Percentiles rank a stretch among this genome's conserved stretches.
These are phyloP conservation scores for Powellomyces hirtus DNA, from an alignment of 192 early-diverging fungal species.

Conservation along the genomic window DNA sequence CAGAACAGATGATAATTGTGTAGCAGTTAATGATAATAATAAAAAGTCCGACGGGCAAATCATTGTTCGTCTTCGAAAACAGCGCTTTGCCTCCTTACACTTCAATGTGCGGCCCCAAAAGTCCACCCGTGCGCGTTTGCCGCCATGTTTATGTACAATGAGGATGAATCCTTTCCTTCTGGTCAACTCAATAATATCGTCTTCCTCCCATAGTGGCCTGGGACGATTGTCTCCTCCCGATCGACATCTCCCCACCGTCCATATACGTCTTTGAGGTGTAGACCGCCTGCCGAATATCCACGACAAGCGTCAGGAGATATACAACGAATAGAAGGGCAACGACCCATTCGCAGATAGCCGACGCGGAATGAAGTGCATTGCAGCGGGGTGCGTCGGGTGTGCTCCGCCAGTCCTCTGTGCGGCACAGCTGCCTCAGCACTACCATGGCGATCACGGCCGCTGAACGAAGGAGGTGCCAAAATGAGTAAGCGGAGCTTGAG, in stretches of 20 bases:
- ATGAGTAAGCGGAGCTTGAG: neutral
- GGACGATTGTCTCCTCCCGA: neutral
- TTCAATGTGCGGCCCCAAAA: too few relatives aligned
- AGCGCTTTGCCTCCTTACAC: too few relatives aligned
- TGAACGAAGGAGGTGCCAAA: neutral
- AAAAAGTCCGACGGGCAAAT: too few relatives aligned
- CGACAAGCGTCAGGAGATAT: conserved; percentile 10
- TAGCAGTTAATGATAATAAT: too few relatives aligned
- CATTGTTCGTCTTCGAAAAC: too few relatives aligned
- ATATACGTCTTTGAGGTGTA: neutral
- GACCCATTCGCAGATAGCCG: conserved; percentile 28
- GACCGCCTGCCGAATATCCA: conserved; percentile 6
- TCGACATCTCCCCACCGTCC: neutral
- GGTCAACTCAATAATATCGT: too few relatives aligned
- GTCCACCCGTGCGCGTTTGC: too few relatives aligned
- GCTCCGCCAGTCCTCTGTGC: neutral
- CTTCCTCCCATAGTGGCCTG: neutral
- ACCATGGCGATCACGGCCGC: conserved; percentile 22
- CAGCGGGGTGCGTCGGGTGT: neutral
- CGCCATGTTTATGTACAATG: too few relatives aligned
- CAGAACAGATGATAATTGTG: too few relatives aligned
- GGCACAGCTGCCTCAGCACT: conserved; percentile 21
- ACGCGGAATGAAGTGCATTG: conserved; percentile 11
- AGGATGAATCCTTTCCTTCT: too few relatives aligned
- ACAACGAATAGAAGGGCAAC: conserved; percentile 7